Conservation (phyloP, 345 rosid species). For the Gossypium arboreum region DNA sequence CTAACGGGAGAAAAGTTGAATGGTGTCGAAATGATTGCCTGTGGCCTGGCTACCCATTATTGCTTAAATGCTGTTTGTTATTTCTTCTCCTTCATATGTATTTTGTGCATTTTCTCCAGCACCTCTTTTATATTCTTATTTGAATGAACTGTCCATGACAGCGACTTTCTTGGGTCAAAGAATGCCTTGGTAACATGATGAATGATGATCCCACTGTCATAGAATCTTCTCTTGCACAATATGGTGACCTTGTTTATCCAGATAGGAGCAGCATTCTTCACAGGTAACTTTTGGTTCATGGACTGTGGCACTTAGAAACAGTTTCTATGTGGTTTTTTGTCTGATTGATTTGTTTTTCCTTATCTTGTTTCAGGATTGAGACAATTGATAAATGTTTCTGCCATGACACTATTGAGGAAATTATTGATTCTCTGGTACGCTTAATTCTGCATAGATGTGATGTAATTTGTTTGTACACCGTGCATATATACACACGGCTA, state of each 20-base stretch:
- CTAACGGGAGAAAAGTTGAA: constrained; percentile 84
- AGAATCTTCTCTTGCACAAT: constrained; percentile 76
- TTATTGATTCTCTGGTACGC: constrained; percentile 74
- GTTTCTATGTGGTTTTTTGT: neutral
- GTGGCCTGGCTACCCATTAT: constrained; percentile 91
- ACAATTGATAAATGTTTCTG: constrained; percentile 75
- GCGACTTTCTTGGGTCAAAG: constrained; percentile 74
- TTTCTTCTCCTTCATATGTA: constrained; percentile 7
- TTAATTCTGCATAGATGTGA: neutral
- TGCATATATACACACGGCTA: neutral
- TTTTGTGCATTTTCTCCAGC: constrained; percentile 13
- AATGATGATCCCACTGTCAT: constrained; percentile 75
- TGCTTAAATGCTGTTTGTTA: constrained; percentile 58
- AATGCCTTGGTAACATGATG: constrained; percentile 70
- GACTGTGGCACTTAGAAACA: neutral
- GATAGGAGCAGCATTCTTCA: constrained; percentile 53
- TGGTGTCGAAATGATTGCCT: constrained; percentile 90
- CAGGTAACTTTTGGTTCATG: constrained; percentile 38
- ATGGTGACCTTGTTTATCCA: constrained; percentile 85
- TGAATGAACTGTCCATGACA: constrained; percentile 27
- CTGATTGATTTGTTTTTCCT: neutral
- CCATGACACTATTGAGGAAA: constrained; percentile 85
- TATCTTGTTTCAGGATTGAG: constrained; percentile 55
- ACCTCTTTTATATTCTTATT: constrained; percentile 11
- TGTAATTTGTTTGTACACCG: neutral